Conservation (phyloP, 148 eudicot species). For the Silene uniflora region DNA sequence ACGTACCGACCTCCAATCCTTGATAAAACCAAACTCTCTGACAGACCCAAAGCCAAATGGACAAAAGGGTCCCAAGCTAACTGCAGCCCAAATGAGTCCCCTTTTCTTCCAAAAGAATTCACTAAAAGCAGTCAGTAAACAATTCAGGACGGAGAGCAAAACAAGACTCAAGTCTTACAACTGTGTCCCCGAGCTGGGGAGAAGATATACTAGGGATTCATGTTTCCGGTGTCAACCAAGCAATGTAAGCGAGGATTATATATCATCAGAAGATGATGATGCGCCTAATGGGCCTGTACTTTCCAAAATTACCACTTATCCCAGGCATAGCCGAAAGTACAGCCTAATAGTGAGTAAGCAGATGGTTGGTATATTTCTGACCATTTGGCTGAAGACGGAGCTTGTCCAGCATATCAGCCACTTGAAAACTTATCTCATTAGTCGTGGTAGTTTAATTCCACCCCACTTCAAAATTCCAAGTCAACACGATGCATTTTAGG, state of each 20-base stretch:
- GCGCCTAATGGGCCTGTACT: slow-evolving; percentile 26
- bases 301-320: slow-evolving; percentile 21
- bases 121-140: slow-evolving; percentile 50
- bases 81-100: slow-evolving; percentile 27
- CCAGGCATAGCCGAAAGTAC: slow-evolving; percentile 28
- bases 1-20: slow-evolving; percentile 14
- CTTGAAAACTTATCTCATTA: slow-evolving; percentile 40
- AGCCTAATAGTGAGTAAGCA: slow-evolving; percentile 52
- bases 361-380: slow-evolving; percentile 61
- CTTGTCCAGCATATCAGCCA: slow-evolving; percentile 46
- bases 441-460: too few species aligned
- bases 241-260: slow-evolving; percentile 29
- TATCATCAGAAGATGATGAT: slow-evolving; percentile 48
- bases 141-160: slow-evolving; percentile 44
- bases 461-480: too few species aligned
- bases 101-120: slow-evolving; percentile 48
- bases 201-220: slow-evolving; percentile 41
- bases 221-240: slow-evolving; percentile 47
- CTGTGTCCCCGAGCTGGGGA: slow-evolving; percentile 37
- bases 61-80: slow-evolving; percentile 18
- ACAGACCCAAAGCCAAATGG: slow-evolving; percentile 18
- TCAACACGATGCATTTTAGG: too few species aligned
- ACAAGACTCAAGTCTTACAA: slow-evolving; percentile 56
- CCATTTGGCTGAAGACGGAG: slow-evolving; percentile 47
- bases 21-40: slow-evolving; percentile 25